Conservation (phyloP, 1,139 yeast genomes). For the Hansenula anomala region DNA sequence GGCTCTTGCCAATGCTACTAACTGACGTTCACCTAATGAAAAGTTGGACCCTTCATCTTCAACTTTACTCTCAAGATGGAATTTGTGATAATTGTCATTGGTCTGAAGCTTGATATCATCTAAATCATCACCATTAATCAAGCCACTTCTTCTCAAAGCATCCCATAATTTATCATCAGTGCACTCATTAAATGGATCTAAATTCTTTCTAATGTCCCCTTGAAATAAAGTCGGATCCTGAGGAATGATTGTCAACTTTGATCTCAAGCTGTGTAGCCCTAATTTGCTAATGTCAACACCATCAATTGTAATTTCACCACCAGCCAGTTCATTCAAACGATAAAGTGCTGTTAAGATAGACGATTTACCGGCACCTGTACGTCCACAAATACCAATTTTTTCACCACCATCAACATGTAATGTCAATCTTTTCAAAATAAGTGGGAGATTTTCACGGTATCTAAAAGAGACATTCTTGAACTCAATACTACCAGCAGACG, state of each 20-base stretch:
- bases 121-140: constrained; percentile 39
- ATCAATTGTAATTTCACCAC: constrained; percentile 44
- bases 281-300: constrained; percentile 42
- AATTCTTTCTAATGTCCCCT: constrained; percentile 48
- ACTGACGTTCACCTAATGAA: constrained; percentile 74
- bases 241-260: constrained; percentile 53
- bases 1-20: constrained; percentile 73
- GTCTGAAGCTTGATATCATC: constrained; percentile 26
- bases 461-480: constrained; percentile 50
- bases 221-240: constrained; percentile 59
- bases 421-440: constrained; percentile 47
- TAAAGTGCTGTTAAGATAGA: constrained; percentile 55
- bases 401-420: constrained; percentile 41
- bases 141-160: constrained; percentile 58
- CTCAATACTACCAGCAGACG: constrained; percentile 41
- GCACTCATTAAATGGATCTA: constrained; percentile 51
- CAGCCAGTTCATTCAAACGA: constrained; percentile 42
- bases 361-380: constrained; percentile 65
- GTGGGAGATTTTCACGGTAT: constrained; percentile 65
- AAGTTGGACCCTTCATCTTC: constrained; percentile 74
- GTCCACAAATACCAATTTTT: constrained; percentile 57
- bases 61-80: constrained; percentile 60
- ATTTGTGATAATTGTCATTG: constrained; percentile 42
- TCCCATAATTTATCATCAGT: constrained; percentile 43
- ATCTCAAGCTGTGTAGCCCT: constrained; percentile 42